A percentile compares a stretch with the other conserved stretches of the same genome.
Evolutionary conservation across 768 basidiomycete genomes (phyloP).

Genomic region (Lentinula sp.): DNA sequence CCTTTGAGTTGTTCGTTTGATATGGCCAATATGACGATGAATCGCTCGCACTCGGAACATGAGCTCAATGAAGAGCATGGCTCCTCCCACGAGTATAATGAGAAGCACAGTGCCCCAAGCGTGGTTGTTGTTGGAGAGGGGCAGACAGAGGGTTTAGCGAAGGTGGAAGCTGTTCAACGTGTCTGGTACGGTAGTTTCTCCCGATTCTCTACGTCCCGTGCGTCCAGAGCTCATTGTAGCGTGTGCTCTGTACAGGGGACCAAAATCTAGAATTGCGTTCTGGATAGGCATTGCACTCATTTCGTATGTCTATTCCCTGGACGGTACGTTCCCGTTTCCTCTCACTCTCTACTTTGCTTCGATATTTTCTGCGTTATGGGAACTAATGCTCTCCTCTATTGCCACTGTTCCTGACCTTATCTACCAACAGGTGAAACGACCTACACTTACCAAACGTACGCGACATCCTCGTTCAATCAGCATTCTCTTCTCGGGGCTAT

Average conservation of each 20-base stretch:
- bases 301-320: conserved; percentile 52
- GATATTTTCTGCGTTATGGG: not conserved
- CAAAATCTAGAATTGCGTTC: conserved; percentile 32
- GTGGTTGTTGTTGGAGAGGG: not conserved
- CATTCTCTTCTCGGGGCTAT: conserved; percentile 8
- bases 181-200: not conserved
- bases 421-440: conserved; percentile 32
- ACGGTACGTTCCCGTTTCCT: conserved; percentile 21
- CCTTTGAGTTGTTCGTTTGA: not conserved
- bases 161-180: conserved; percentile 5
- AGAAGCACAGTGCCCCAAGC: not conserved
- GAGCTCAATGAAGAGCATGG: not conserved
- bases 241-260: not conserved
- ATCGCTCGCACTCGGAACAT: not conserved
- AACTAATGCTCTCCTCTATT: no score
- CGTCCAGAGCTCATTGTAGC: not conserved
- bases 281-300: conserved; percentile 42
- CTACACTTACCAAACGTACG: conserved; percentile 37
- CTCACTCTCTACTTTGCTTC: not conserved
- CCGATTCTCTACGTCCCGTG: not conserved
- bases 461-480: conserved; percentile 25
- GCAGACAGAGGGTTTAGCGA: conserved; percentile 4
- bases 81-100: not conserved
- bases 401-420: not conserved
- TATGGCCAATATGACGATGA: not conserved